Conservation (phyloP, 352 stramenopile genomes). For the Phytophthora agathidicida region DNA sequence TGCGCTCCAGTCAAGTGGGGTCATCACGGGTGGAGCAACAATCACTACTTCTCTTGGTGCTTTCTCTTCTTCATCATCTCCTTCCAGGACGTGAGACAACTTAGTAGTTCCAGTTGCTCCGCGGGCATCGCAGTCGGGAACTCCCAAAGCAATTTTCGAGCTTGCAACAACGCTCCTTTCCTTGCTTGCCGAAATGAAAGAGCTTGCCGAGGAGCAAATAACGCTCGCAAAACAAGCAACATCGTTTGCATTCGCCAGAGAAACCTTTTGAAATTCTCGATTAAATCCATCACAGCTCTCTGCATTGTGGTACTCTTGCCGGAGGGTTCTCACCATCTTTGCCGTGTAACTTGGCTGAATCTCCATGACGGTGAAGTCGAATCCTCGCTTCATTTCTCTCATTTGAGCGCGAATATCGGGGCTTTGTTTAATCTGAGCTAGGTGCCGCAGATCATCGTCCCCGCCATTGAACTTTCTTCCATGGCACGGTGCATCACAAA, state of each 20-base stretch:
- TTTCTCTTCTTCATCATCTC: conserved; percentile 7
- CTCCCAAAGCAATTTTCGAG: conserved; percentile 2
- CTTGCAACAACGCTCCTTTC: conserved; percentile 26
- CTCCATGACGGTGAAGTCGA: conserved; percentile 55
- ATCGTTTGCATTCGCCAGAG: conserved; percentile 17
- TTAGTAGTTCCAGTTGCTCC: neutral
- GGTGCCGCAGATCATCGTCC: conserved; percentile 9
- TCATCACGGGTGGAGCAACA: neutral
- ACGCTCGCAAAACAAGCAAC: conserved; percentile 22
- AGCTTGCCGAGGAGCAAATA: conserved; percentile 24
- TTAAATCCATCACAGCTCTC: conserved; percentile 10
- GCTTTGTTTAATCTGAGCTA: conserved; percentile 22
- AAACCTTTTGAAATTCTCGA: conserved; percentile 27
- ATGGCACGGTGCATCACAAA: conserved; percentile 44
- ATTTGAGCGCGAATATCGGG: conserved; percentile 45
- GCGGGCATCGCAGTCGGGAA: neutral
- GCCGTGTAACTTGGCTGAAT: conserved; percentile 23
- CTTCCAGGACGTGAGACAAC: conserved; percentile 12
- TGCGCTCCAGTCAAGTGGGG: conserved; percentile 23
- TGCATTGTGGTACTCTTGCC: conserved; percentile 22
- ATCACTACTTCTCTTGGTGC: neutral
- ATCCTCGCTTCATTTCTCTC: conserved; percentile 29
- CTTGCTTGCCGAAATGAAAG: conserved; percentile 32
- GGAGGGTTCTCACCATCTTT: conserved; percentile 42
- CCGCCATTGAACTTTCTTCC: conserved; percentile 33